Evolutionary conservation across 1,284 basidiomycete genomes (phyloP), one percentile per base, ranked within the genome.

Genomic region (Rhodotorula mucilaginosa): DNA sequence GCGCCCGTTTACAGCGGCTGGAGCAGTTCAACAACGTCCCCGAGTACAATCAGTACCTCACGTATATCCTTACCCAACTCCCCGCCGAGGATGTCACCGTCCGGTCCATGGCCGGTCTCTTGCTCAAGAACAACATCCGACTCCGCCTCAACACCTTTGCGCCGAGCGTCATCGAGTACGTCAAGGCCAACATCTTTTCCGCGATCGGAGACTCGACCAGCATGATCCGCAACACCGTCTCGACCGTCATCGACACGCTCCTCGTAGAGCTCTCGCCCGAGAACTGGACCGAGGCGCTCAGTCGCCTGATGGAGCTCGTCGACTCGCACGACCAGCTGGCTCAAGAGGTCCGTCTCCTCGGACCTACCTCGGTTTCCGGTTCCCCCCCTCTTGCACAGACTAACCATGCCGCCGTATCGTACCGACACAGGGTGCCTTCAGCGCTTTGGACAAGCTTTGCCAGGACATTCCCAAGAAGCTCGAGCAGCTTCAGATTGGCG

Each of bases 401-500:
- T 10, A 52, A 12, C 52, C 18, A 16, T 10, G 2, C 34, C 34
- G 26, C 26, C 7, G 4, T 4, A 34, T 16, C 2, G 1, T 13
- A 2, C 12, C 54, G 23, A 26, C 1, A n/a, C 78, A 97, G 93
- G 92, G 92, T 62, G 92, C 94, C 21, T 97, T 98, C 84, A 91
- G 92, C 80, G 91, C 94, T 12, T 86, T 99, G 65, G 91, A 95
- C 81, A 97, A 97, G 82, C 90, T 97, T 68, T 96, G 93, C 82
- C 93, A 98, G 83, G 97, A 99, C 81, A 96, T 95, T 76, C 94
- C 96, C 8, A 88, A 91, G 73, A 94, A 96, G 82, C 87, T 99
- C 81, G 96, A 98, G 81, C 74, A 78, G 56, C 88, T 97, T 76
- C 90, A 93, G 73, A 91, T 98, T 80, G 88, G 87, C 75, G 93